Evolutionary conservation across 148 eudicot species (phyloP), one percentile per base, ranked within the genome.

Genomic region (Spergularia bocconei): DNA sequence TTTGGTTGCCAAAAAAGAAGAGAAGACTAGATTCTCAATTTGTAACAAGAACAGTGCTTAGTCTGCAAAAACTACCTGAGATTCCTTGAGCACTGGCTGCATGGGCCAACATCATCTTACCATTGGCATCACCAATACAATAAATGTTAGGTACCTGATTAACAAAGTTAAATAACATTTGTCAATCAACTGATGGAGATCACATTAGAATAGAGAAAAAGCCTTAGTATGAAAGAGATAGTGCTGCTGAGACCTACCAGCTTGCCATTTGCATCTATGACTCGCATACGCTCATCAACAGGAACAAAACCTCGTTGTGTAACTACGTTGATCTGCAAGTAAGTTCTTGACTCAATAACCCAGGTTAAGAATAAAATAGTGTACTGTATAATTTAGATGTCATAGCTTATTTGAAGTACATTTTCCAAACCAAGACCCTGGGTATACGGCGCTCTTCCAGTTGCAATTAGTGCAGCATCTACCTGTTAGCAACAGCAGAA

Each of bases 41-140:
- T 11, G 33, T 11, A 53, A 25, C n/a, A 17, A 51, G 21, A 33
- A 64, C 72, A 70, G 0, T 53, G 58, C 23, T 66, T 51, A 48
- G 47, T 64, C 11, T 14, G 56, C 29, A 41, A 63, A 29, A 69
- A 44, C 11, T 82, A 70, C 99, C 99, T 78, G 99, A 96, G 74
- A 96, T 96, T 75, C 99, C 99, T 70, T 96, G 99, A 60, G 99
- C 99, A 82, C 99, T 96, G 62, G 99, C 97, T 69, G 99, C 99
- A 87, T 96, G 99, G 77, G 99, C 99, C 89, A 96, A 88, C 99
- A 96, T 96, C 93, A 96, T 77, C 85, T 91, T 92, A 58, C 99
- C 99, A 79, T 96, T 96, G 79, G 99, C 99, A 89, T 96, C 99
- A 82, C 99, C 99, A 77, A 96, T 96, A 84, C 99, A 96, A 77